phyloP scores from a whole-genome alignment of 306 rosid species.

The Luffa aegyptiaca region DNA sequence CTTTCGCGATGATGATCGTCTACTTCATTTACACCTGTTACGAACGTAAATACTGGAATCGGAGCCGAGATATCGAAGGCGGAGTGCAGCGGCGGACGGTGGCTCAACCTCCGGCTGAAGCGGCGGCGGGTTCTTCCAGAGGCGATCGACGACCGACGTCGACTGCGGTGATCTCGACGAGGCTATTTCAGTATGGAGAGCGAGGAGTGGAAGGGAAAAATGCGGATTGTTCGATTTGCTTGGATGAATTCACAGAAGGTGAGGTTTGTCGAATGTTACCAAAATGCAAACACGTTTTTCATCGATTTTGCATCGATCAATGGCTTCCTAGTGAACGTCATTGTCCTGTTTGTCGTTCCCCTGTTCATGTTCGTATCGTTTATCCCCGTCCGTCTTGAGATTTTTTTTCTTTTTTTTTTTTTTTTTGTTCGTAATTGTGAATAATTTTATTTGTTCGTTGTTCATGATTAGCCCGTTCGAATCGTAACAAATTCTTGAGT shows the following conservation, averaged over 20 bases:
- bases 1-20: neutral
- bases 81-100: too few relatives aligned
- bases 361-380: neutral
- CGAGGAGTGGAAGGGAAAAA: neutral
- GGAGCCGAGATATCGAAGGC: neutral
- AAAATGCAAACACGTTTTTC: neutral
- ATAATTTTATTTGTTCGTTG: neutral
- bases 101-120: neutral
- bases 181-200: neutral
- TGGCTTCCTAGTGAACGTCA: neutral
- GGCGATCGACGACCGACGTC: neutral
- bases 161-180: neutral
- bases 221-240: neutral
- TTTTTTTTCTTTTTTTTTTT: neutral
- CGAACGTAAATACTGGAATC: neutral
- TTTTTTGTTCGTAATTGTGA: neutral
- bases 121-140: neutral
- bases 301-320: neutral
- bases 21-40: neutral
- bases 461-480: neutral
- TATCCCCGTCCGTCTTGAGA: neutral
- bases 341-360: constrained; percentile 1
- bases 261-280: neutral
- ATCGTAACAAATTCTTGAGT: neutral
- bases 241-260: neutral